Evolutionary conservation across 441 rosid genomes (phyloP).

Genomic region (Corymbia citriodora): DNA sequence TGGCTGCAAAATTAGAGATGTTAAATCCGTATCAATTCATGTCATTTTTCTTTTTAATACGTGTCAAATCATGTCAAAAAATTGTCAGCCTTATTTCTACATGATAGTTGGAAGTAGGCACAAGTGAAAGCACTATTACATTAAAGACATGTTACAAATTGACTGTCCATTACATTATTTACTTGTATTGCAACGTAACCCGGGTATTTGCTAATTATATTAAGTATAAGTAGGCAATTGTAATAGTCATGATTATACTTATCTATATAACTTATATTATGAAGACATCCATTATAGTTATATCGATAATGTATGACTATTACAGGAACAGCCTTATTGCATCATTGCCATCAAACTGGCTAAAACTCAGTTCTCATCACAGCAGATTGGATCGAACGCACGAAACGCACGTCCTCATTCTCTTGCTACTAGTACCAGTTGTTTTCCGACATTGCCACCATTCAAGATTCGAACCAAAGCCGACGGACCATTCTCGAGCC

Average conservation of each 20-base stretch:
- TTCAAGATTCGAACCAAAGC: constrained; percentile 7
- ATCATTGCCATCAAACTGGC: neutral
- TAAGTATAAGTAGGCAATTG: neutral
- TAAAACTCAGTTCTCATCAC: neutral
- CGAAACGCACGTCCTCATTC: neutral
- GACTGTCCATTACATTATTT: neutral
- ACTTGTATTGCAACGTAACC: too few species aligned
- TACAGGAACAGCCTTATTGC: neutral
- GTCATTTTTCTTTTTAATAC: neutral
- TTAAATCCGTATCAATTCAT: neutral
- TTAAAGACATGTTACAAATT: neutral
- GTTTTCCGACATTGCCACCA: constrained; percentile 10
- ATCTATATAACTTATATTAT: neutral
- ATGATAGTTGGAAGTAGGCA: neutral
- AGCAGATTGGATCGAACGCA: neutral
- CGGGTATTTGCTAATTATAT: neutral
- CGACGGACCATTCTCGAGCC: constrained; percentile 10
- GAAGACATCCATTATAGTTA: neutral
- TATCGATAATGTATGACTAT: neutral
- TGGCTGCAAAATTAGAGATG: neutral
- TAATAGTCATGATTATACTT: neutral
- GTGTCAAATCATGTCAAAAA: neutral
- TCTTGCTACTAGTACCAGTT: neutral
- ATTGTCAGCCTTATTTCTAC: neutral
- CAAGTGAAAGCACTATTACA: neutral